Evolutionary conservation across 1,284 basidiomycete species (phyloP), one percentile per base, ranked within the genome.

Genomic region (Fomitopsis betulina): DNA sequence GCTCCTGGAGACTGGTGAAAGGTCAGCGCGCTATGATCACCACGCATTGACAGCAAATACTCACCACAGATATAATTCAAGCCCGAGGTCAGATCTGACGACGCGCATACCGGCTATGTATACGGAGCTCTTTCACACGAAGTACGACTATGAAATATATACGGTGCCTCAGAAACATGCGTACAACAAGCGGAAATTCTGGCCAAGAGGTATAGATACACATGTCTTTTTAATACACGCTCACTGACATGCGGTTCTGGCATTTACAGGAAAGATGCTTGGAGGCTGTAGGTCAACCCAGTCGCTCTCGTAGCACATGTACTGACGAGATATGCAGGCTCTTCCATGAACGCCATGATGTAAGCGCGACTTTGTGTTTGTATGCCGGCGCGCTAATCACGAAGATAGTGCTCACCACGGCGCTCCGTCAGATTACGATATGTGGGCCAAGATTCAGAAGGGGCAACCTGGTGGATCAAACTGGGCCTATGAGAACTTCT

Each of bases 271-370:
- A 1, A 87, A 84, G 66, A 73, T 89, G 67, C 76, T 89, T 0
- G 87, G 87, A 43, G 87, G 87, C 67, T 89, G 87, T 86, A 67
- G 68, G 82, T 76, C 13, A 25, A 12, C 9, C 13, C 15, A 9
- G 17, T 30, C 13, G 8, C 3, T 30, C 17, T 30, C 9, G 19
- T 13, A 9, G 12, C 10, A 47, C 4, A 27, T 47, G 15, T 5
- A 15, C 12, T 15, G 19, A 17, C 3, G 7, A 1, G 10, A 13
- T 17, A 5, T 8, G 10, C 25, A 87, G 85, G 84, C 59, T 84
- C 85, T 9, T 80, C 84, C 13, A 80, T 86, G 54, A 89, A 89
- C 60, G 87, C 85, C 0, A 79, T 82, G 70, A 83, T 89, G 85
- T 83, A 66, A 30, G 76, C 62, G 10, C 7, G 6, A 10, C 21